A percentile compares a stretch with the other conserved stretches of the same genome.
Conservation (phyloP, 305 asterid genomes). For the Stenogyne calaminthoides region DNA sequence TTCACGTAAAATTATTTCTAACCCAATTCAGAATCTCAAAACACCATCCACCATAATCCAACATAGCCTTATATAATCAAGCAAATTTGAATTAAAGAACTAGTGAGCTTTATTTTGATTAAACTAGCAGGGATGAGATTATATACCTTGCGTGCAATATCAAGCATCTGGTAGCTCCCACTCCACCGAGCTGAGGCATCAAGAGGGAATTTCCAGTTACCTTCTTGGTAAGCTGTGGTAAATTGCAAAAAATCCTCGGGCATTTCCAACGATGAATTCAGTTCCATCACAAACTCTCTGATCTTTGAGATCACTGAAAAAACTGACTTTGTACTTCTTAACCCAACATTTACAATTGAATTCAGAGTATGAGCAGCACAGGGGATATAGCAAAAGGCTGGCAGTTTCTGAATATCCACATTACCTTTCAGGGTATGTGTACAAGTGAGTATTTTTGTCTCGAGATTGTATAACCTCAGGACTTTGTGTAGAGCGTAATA, state of each 20-base stretch:
- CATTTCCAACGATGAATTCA: conserved; percentile 71
- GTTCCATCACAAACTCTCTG: conserved; percentile 83
- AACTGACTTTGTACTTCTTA: conserved; percentile 65
- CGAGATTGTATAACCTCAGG: conserved; percentile 70
- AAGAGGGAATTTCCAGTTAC: conserved; percentile 87
- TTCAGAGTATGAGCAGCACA: conserved; percentile 92
- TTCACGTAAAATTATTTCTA: too few relatives aligned
- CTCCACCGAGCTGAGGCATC: conserved; percentile 95
- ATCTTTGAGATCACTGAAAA: conserved; percentile 73
- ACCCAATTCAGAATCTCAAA: too few relatives aligned
- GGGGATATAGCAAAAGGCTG: conserved; percentile 71
- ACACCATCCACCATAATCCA: too few relatives aligned
- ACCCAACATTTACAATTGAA: conserved; percentile 71
- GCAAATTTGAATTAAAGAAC: conserved; percentile 14
- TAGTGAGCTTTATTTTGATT: not conserved
- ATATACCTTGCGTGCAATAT: conserved; percentile 83
- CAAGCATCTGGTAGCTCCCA: conserved; percentile 96
- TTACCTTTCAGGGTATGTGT: conserved; percentile 82
- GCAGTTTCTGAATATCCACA: conserved; percentile 71
- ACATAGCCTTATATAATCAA: not conserved
- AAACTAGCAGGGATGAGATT: not conserved
- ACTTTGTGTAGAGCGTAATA: conserved; percentile 65
- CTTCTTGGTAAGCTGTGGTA: conserved; percentile 80
- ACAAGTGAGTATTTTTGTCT: conserved; percentile 69
- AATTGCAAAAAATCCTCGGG: conserved; percentile 73